Evolutionary conservation across 140 eudicot genomes (phyloP), one percentile per base, ranked within the genome.

Genomic region (Senecio squalidus): DNA sequence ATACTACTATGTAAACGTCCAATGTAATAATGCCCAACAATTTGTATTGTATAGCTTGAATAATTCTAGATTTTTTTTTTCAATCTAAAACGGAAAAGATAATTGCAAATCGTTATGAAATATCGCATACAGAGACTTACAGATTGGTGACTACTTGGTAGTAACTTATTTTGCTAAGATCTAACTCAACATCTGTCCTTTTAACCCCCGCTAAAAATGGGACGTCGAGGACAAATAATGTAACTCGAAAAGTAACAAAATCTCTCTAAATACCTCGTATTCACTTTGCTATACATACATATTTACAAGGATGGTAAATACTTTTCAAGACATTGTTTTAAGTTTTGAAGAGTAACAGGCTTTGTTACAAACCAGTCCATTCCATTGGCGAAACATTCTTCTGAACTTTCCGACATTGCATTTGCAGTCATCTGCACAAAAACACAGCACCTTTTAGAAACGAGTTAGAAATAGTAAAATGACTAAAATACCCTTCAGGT

Each of bases 331-430:
- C 94, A 76, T 31, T 84, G 79, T 81, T 73, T 81, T 52, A 88
- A 74, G 62, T 64, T 84, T 50, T 81, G 82, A 62, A 84, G 80
- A 10, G 96, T 88, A 15, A 88, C 80, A 9, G 96, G 96, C 62
- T 88, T 88, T 22, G 96, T 74, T 55, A 88, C 68, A 60, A 88
- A 88, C 0, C 85, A 84, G 67, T 88, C 96, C 96, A 88, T 88
- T 26, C 96, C 96, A 55, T 78, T 88, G 10, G 94, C 82, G 23
- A 26, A 84, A 52, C 96, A 88, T 64, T 88, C 94, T 1, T 88
- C 94, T 15, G 94, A 90, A 40, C 94, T 88, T 73, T 88, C 96
- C 22, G 94, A 83, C 55, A 81, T 67, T 23, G 96, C 80, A 60
- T 88, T 88, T 31, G 96, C 96, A 39, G 96, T 88, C 90, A 88